Conservation (phyloP, 108 stramenopile species). For the Stephanodiscus minutulus region DNA sequence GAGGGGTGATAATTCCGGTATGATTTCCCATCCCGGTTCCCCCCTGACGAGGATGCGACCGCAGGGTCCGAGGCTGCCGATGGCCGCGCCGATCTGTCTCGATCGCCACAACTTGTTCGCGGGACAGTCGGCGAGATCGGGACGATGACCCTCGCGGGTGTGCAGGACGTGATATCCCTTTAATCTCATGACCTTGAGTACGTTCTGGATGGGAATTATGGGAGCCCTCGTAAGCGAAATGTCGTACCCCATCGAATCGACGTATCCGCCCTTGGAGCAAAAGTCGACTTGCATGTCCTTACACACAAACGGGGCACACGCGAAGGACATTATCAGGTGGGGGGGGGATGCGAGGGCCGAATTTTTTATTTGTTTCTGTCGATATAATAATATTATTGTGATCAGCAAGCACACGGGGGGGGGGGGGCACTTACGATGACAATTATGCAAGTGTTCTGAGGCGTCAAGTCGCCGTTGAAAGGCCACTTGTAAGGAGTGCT, state of each 20-base stretch:
- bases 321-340: background rate
- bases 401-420: constrained; percentile 28
- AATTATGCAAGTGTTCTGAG: constrained; percentile 52
- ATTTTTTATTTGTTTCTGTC: background rate
- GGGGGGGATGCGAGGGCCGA: no score
- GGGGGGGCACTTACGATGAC: constrained; percentile 42
- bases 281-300: constrained; percentile 54
- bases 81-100: constrained; percentile 59
- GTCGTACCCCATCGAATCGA: constrained; percentile 71
- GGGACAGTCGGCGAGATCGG: constrained; percentile 60
- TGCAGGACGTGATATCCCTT: constrained; percentile 55
- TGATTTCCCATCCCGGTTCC: constrained; percentile 69
- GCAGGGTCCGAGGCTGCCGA: constrained; percentile 57
- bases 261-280: constrained; percentile 60
- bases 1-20: constrained; percentile 54
- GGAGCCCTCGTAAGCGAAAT: constrained; percentile 51
- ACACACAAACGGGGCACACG: background rate
- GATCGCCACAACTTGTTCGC: constrained; percentile 62
- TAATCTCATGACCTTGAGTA: constrained; percentile 38
- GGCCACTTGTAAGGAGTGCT: constrained; percentile 61
- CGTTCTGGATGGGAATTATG: constrained; percentile 57
- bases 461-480: constrained; percentile 51
- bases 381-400: background rate
- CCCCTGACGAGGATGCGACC: constrained; percentile 61
- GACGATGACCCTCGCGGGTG: constrained; percentile 65